Percentiles rank a stretch among this genome's conserved stretches.
These are phyloP conservation scores for Nannochloris sp. DNA, from an alignment of 139 green algal genomes.

Conservation along the genomic window DNA sequence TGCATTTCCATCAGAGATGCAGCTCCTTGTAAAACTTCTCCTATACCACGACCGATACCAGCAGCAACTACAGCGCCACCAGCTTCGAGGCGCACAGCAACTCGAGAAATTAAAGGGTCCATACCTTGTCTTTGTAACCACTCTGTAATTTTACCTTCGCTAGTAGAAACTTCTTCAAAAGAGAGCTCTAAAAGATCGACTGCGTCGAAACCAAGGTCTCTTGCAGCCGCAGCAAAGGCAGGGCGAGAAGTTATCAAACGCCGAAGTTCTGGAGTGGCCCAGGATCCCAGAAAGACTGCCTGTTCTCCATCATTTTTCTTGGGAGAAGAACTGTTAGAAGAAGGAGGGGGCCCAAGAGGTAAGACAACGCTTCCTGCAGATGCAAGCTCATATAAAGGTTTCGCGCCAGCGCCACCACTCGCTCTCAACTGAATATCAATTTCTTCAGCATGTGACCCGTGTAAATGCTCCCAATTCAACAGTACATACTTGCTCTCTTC, in stretches of 20 bases:
- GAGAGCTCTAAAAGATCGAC: background rate
- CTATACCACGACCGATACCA: background rate
- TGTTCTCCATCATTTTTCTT: no score
- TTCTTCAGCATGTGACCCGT: background rate
- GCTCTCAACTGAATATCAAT: constrained; percentile 1
- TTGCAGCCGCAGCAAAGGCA: background rate
- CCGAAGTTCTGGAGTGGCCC: background rate
- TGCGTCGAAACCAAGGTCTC: background rate
- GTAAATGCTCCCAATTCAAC: constrained; percentile 18
- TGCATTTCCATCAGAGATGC: background rate
- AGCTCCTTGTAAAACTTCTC: background rate
- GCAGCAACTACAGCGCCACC: background rate
- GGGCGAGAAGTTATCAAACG: background rate
- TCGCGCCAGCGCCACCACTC: background rate
- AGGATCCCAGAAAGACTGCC: no score
- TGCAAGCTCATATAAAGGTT: background rate
- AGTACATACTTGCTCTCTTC: background rate
- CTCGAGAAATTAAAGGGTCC: background rate
- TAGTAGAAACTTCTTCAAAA: background rate
- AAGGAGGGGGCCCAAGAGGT: constrained; percentile 6
- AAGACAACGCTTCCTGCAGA: background rate
- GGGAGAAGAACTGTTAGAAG: no score
- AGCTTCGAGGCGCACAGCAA: constrained; percentile 6
- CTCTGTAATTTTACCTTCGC: background rate
- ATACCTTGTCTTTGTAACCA: background rate